Percentiles rank a stretch among this genome's conserved stretches.
These are phyloP conservation scores for Phytomonas sp. DNA, from an alignment of 208 protist species.

Conservation along the genomic window DNA sequence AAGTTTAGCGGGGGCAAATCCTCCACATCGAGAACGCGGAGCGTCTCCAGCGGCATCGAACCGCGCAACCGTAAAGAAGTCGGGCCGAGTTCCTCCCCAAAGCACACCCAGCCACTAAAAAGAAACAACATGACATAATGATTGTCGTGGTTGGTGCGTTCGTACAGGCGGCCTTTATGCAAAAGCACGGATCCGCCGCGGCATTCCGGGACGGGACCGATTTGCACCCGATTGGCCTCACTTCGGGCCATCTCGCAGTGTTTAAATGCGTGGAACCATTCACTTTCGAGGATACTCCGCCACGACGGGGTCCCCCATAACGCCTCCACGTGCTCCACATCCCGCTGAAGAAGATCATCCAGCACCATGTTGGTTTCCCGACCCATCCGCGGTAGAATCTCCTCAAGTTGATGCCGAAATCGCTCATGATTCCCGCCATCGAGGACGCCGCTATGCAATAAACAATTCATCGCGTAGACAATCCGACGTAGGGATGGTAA, in stretches of 20 bases:
- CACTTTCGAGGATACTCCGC: not conserved
- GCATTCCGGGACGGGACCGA: not conserved
- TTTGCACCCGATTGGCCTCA: not conserved
- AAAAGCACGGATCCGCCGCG: constrained; percentile 34
- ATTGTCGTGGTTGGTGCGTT: constrained; percentile 47
- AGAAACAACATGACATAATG: constrained; percentile 74
- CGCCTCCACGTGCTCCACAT: constrained; percentile 40
- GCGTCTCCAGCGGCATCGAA: constrained; percentile 37
- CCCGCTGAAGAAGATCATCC: constrained; percentile 46
- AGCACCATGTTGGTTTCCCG: constrained; percentile 54
- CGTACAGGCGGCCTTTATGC: constrained; percentile 60
- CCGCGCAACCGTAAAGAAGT: constrained; percentile 56
- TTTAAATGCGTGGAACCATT: not conserved
- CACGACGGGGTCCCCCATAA: constrained; percentile 32
- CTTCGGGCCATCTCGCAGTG: constrained; percentile 5
- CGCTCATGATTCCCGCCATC: constrained; percentile 17
- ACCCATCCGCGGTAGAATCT: constrained; percentile 30
- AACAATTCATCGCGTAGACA: constrained; percentile 57
- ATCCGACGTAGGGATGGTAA: constrained; percentile 56
- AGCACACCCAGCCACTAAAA: constrained; percentile 78
- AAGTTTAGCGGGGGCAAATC: constrained; percentile 20
- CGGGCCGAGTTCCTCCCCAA: constrained; percentile 66
- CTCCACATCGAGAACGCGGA: constrained; percentile 40
- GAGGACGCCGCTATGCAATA: constrained; percentile 48
- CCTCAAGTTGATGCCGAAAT: constrained; percentile 44